Conservation (phyloP, 306 rosid genomes). For the Mucuna pruriens region DNA sequence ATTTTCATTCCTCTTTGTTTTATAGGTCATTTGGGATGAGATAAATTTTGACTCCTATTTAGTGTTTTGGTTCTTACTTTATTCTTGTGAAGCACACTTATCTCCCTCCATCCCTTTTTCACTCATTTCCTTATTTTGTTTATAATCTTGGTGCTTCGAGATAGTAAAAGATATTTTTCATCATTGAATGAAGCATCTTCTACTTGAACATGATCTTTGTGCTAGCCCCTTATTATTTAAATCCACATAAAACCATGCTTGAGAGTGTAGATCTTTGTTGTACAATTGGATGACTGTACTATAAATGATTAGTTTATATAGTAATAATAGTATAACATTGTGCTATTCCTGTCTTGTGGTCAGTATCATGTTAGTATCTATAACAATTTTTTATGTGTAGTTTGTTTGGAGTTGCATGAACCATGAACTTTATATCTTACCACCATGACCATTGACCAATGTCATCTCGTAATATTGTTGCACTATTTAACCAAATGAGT, state of each 20-base stretch:
- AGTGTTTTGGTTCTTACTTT: neutral
- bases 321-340: neutral
- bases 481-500: neutral
- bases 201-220: neutral
- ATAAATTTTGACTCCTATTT: neutral
- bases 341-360: neutral
- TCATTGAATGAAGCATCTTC: neutral
- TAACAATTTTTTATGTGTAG: neutral
- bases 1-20: neutral
- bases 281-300: neutral
- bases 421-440: neutral
- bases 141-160: neutral
- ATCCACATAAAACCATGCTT: neutral
- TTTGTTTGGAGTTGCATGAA: slow-evolving; percentile 20
- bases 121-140: neutral
- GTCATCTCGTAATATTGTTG: neutral
- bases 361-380: neutral
- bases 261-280: neutral
- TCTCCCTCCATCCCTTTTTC: neutral
- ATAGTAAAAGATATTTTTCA: neutral
- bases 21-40: neutral
- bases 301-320: neutral
- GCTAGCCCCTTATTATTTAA: neutral
- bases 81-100: neutral
- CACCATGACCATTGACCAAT: neutral